These are phyloP conservation scores for Vitis cinerea DNA, from an alignment of 164 flowering plant species.

Conservation along the genomic window DNA sequence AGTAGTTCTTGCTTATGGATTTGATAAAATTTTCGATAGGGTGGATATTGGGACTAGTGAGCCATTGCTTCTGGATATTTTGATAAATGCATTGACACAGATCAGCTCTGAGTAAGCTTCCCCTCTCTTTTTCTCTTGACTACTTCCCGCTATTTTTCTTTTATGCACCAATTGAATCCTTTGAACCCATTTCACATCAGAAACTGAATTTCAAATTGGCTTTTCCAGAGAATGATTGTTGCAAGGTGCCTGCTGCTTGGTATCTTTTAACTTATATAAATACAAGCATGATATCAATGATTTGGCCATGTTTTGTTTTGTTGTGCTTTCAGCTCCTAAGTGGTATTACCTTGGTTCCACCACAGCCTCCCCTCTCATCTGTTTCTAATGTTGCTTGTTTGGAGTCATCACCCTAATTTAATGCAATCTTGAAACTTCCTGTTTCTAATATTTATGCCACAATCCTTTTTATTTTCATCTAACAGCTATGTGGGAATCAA, in stretches of 20 bases:
- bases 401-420: not conserved
- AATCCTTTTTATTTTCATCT: not conserved
- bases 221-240: not conserved
- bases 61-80: constrained; percentile 66
- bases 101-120: constrained; percentile 88
- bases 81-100: constrained; percentile 85
- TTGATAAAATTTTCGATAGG: constrained; percentile 40
- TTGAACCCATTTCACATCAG: not conserved
- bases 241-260: not conserved
- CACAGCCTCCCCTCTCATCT: too few species aligned
- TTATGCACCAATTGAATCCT: not conserved
- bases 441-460: not conserved
- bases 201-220: not conserved
- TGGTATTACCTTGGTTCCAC: too few species aligned
- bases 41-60: constrained; percentile 84
- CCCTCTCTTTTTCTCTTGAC: not conserved
- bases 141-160: not conserved
- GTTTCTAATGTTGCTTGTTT: not conserved
- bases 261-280: not conserved
- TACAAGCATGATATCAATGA: too few species aligned
- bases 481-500: constrained; percentile 82
- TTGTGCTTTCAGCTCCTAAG: not conserved
- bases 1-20: constrained; percentile 11
- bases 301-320: not conserved
- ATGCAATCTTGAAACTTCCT: not conserved